Evolutionary conservation across 768 basidiomycete genomes (phyloP).

Genomic region (Scleroderma citrinum): DNA sequence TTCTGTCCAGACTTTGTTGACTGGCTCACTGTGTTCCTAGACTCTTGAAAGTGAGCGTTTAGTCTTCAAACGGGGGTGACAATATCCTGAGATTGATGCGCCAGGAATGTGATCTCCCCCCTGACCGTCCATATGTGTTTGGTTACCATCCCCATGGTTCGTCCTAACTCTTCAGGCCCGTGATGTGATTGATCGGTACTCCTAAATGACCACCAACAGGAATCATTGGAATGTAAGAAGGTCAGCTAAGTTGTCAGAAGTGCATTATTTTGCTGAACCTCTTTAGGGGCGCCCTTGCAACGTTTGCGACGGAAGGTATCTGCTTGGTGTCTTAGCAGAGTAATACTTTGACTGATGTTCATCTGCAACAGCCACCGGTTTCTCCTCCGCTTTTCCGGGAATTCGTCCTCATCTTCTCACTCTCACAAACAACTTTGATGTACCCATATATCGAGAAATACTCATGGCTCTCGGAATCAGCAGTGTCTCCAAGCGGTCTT

Average conservation of each 20-base stretch:
- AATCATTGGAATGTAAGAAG: conserved; percentile 91
- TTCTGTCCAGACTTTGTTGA: conserved; percentile 15
- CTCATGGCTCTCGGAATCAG: conserved; percentile 83
- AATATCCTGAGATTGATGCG: neutral
- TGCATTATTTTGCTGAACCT: neutral
- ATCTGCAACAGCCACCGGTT: conserved; percentile 67
- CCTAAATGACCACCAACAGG: conserved; percentile 40
- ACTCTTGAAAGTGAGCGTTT: conserved; percentile 31
- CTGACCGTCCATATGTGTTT: conserved; percentile 92
- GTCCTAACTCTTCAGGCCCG: conserved; percentile 13
- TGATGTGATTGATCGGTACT: too few species aligned
- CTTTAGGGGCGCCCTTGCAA: conserved; percentile 83
- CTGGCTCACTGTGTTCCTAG: neutral
- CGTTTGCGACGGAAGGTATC: conserved; percentile 91
- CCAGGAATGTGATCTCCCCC: conserved; percentile 80
- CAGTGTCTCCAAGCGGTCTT: conserved; percentile 87
- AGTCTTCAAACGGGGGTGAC: neutral
- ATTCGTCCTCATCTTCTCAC: conserved; percentile 92
- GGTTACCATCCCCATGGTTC: conserved; percentile 97
- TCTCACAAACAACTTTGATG: conserved; percentile 79
- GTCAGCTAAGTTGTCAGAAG: neutral
- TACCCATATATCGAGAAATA: conserved; percentile 92
- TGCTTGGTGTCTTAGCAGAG: conserved; percentile 1
- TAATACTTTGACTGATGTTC: conserved; percentile 3
- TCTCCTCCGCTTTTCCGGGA: conserved; percentile 85